A percentile compares a stretch with the other conserved stretches of the same genome.
phyloP scores from a whole-genome alignment of 2,329 filamentous ascomycete species.

The Dactylellina drechsleri region DNA sequence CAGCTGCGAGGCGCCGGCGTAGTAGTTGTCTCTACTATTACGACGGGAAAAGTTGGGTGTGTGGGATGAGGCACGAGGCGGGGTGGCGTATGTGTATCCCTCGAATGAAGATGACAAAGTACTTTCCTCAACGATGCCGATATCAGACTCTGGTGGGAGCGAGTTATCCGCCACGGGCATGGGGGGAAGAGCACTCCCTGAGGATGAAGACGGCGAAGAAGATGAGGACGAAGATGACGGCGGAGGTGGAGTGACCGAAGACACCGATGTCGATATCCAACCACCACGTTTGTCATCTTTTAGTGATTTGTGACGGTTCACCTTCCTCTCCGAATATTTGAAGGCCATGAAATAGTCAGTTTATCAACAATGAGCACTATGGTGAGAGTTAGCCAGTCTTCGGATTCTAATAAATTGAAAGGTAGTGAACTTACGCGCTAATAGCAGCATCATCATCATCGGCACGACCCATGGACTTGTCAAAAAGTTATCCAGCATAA shows the following conservation, averaged over 20 bases:
- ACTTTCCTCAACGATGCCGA: neutral
- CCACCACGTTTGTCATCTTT: constrained; percentile 14
- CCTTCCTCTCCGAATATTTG: constrained; percentile 40
- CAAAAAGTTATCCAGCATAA: constrained; percentile 58
- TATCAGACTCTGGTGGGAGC: constrained; percentile 11
- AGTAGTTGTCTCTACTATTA: constrained; percentile 34
- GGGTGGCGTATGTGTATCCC: constrained; percentile 10
- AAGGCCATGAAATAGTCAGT: constrained; percentile 37
- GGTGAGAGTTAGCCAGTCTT: neutral
- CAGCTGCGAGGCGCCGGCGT: constrained; percentile 29
- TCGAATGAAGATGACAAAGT: neutral
- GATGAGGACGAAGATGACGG: constrained; percentile 23
- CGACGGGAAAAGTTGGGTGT: constrained; percentile 15
- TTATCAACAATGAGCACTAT: constrained; percentile 46
- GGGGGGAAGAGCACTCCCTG: constrained; percentile 25
- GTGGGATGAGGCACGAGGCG: neutral
- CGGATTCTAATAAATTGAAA: neutral
- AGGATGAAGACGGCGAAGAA: constrained; percentile 23
- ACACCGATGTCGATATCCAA: constrained; percentile 32
- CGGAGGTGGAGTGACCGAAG: constrained; percentile 16
- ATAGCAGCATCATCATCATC: constrained; percentile 60
- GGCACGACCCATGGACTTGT: constrained; percentile 60
- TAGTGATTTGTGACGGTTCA: constrained; percentile 32
- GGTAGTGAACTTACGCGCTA: constrained; percentile 56
- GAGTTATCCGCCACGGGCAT: constrained; percentile 46